Evolutionary conservation across 1,139 yeast species (phyloP).

Genomic region (Saccharomyces hybrid): DNA sequence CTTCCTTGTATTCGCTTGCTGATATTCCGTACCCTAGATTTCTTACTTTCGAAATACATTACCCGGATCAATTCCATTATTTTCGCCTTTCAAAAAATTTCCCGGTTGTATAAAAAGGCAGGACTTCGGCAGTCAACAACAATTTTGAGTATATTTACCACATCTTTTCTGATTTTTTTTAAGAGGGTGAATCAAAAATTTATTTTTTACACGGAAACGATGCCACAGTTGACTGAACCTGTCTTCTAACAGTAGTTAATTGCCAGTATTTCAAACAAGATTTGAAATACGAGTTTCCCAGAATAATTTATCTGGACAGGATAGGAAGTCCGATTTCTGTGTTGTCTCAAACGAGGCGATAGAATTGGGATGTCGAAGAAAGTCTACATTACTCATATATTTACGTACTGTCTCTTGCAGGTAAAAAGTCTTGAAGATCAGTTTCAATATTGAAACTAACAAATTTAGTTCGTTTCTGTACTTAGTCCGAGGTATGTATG

Average conservation of each 20-base stretch:
- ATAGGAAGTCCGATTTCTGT: conserved; percentile 35
- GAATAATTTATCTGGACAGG: conserved; percentile 29
- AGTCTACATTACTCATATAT: conserved; percentile 28
- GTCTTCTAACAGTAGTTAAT: conserved; percentile 33
- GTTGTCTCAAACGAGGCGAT: conserved; percentile 24
- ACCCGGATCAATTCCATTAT: not conserved
- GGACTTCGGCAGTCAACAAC: not conserved
- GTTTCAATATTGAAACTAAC: not conserved
- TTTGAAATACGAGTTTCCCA: conserved; percentile 34
- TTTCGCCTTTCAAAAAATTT: not conserved
- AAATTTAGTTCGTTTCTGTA: not conserved
- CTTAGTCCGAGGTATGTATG: not conserved
- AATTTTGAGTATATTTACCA: not conserved
- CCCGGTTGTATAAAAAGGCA: not conserved
- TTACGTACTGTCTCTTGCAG: not conserved
- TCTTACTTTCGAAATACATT: not conserved
- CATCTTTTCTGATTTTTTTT: conserved; percentile 6
- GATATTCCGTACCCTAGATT: not conserved
- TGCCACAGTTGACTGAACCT: conserved; percentile 34
- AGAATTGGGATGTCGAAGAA: conserved; percentile 34
- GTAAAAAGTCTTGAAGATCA: not conserved
- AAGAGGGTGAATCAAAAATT: conserved; percentile 30
- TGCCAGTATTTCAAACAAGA: conserved; percentile 32
- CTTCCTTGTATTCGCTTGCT: not conserved
- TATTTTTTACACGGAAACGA: conserved; percentile 27